Conservation (phyloP, 2,329 filamentous ascomycete genomes). For the Botrytis sinoallii region DNA sequence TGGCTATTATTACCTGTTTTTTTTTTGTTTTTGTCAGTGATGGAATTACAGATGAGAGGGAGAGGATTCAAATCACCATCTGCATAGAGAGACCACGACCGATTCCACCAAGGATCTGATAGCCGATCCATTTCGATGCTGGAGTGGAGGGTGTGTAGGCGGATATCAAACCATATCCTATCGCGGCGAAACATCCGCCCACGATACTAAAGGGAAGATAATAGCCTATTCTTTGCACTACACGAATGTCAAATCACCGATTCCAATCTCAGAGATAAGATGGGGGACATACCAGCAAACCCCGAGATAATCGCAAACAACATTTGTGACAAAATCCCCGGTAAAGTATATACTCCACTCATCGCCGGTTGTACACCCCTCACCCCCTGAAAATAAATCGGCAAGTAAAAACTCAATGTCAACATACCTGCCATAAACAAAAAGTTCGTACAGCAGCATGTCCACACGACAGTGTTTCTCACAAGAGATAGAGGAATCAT, state of each 20-base stretch:
- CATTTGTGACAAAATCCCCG: slow-evolving; percentile 37
- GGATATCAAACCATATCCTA: slow-evolving; percentile 39
- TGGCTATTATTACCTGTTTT: neutral
- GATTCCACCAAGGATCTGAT: slow-evolving; percentile 30
- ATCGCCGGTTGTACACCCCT: slow-evolving; percentile 36
- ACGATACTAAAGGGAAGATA: slow-evolving; percentile 37
- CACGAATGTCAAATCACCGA: neutral
- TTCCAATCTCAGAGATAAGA: neutral
- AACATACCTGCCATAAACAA: slow-evolving; percentile 2
- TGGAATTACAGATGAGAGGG: no score
- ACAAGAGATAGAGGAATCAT: slow-evolving; percentile 33
- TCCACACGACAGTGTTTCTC: slow-evolving; percentile 25
- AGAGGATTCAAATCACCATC: slow-evolving; percentile 18
- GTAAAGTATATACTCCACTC: slow-evolving; percentile 41
- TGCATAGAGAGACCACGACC: slow-evolving; percentile 29
- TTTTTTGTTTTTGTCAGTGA: no score
- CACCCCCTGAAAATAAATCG: slow-evolving; percentile 45
- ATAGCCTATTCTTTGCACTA: slow-evolving; percentile 31
- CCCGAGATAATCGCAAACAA: slow-evolving; percentile 14
- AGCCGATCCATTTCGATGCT: slow-evolving; percentile 28
- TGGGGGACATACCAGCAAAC: slow-evolving; percentile 11
- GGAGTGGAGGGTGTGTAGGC: slow-evolving; percentile 31
- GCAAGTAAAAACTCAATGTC: slow-evolving; percentile 22
- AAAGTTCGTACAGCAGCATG: slow-evolving; percentile 20
- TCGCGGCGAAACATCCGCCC: slow-evolving; percentile 34